Base-by-base conservation (phyloP, 306 rosid species). In the Erythrophleum fordii region DNA sequence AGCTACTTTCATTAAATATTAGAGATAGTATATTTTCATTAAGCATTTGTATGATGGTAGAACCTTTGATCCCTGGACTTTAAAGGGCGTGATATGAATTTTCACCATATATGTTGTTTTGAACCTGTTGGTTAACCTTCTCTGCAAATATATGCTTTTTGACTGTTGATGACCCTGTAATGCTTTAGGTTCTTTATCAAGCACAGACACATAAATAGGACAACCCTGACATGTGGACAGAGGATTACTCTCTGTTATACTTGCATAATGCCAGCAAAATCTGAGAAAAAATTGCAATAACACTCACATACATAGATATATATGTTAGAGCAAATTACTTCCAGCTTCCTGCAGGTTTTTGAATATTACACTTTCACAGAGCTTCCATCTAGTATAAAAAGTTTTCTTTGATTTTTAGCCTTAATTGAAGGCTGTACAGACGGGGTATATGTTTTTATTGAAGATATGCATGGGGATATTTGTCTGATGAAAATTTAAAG, bases 21-120 rank as follows among this genome's bases (percentile, higher is more conserved):
- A 59, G 75, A 53, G 76, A 29, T 73, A 72, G 39, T 55, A 73
- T 58, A 11, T 44, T 11, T 65, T 39, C 6, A 14, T 53, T 20
- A 66, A 65, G 74, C 56, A 34, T 53, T 66, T 58, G 20, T 66
- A 64, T 72, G 72, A 73, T 23, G 26, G 41, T 73, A 34, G 29
- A 66, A 29, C 49, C 22, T 14, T 72, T 51, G 44, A 67, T 73
- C 35, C 16, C 3, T 31, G 41, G 68, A 69, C 8, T 41, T 17
- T 65, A 8, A 44, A 69, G 20, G 35, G 34, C 23, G 23, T 4
- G 3, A 44, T 45, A 14, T 25, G n/a, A 45, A 34, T 16, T 69
- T 44, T 6, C 20, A 69, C 41, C 12, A 5, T 16, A 46, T 45
- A 1, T 31, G 22, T 29, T 12, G 6, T 31, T 26, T 70, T 46